Conservation (phyloP, 75 land plant genomes). For the Gnetum montanum region DNA sequence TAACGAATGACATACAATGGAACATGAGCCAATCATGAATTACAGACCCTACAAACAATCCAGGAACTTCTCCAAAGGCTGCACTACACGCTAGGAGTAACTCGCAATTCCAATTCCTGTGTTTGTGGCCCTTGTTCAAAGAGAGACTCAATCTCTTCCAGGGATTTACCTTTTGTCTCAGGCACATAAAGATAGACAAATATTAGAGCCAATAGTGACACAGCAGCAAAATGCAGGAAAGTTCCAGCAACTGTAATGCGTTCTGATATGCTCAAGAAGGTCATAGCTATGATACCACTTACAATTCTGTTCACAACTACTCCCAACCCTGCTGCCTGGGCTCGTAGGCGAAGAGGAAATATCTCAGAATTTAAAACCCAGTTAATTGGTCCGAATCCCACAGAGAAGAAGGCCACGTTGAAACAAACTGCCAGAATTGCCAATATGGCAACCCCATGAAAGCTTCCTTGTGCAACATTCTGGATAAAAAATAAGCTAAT, state of each 20-base stretch:
- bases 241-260: constrained; percentile 40
- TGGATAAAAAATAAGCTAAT: constrained; percentile 21
- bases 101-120: too few species aligned
- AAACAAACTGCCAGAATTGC: constrained; percentile 54
- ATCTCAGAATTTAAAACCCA: constrained; percentile 80
- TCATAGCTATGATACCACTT: constrained; percentile 42
- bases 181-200: constrained; percentile 46
- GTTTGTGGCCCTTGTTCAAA: too few species aligned
- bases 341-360: constrained; percentile 45
- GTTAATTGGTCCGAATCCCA: constrained; percentile 68
- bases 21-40: too few species aligned
- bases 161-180: constrained; percentile 53
- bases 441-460: constrained; percentile 7
- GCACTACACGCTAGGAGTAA: too few species aligned
- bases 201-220: constrained; percentile 15
- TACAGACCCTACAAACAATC: too few species aligned
- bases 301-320: constrained; percentile 30
- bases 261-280: constrained; percentile 30
- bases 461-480: constrained; percentile 3
- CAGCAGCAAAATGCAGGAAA: constrained; percentile 32
- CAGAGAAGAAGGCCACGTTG: constrained; percentile 75
- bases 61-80: too few species aligned
- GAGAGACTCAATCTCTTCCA: constrained; percentile 40
- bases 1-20: too few species aligned
- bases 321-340: constrained; percentile 35